Conservation (phyloP, 768 basidiomycete genomes). For the Butyriboletus loyo region DNA sequence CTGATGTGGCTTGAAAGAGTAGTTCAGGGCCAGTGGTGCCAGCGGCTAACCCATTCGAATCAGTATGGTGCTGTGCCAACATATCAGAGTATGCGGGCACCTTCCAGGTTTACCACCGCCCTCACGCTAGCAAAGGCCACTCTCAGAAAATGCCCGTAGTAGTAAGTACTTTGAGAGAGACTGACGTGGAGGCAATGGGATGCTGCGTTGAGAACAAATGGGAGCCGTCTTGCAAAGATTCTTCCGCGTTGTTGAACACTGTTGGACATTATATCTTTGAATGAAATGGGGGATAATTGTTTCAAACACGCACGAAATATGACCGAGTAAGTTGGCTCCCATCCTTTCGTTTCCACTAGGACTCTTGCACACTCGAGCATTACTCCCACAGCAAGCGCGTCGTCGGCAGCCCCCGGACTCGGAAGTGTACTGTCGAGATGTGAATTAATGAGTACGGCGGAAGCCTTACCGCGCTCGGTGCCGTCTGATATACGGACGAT, state of each 20-base stretch:
- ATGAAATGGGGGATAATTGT: not conserved
- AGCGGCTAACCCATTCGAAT: constrained; percentile 51
- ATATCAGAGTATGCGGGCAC: constrained; percentile 32
- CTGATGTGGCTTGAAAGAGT: constrained; percentile 93
- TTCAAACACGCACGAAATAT: constrained; percentile 66
- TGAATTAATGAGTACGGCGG: constrained; percentile 83
- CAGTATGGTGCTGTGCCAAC: not conserved
- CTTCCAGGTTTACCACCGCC: constrained; percentile 89
- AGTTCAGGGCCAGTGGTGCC: constrained; percentile 85
- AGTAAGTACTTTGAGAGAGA: constrained; percentile 3
- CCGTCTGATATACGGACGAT: constrained; percentile 83
- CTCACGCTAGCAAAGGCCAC: constrained; percentile 54
- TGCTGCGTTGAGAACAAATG: constrained; percentile 94
- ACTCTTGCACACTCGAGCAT: constrained; percentile 91
- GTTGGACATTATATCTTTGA: not conserved
- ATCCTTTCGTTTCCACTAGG: constrained; percentile 56
- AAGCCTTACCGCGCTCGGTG: constrained; percentile 65
- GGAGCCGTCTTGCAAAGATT: constrained; percentile 91
- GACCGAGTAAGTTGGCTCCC: constrained; percentile 73
- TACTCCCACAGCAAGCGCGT: constrained; percentile 82
- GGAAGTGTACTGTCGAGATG: constrained; percentile 91
- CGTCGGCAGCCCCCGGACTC: constrained; percentile 85
- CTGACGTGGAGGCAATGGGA: constrained; percentile 64
- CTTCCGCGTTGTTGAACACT: constrained; percentile 97
- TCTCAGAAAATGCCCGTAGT: not conserved